These are phyloP conservation scores for Pseudozyma hubeiensis DNA, from an alignment of 1,284 basidiomycete genomes.

Conservation along the genomic window DNA sequence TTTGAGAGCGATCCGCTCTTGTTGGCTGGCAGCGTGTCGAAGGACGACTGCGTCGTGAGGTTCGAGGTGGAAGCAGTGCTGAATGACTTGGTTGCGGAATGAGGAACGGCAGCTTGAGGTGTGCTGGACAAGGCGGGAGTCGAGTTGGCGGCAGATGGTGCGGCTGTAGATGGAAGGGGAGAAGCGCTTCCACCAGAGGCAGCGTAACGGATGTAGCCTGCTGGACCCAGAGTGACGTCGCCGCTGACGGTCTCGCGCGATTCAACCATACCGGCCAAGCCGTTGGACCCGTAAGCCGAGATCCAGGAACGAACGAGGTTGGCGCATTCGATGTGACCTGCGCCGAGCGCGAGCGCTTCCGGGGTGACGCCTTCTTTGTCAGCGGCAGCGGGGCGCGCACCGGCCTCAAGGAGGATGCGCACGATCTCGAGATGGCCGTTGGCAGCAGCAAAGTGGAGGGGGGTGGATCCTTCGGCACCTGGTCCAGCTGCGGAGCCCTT, in stretches of 20 bases:
- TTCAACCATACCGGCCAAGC: constrained; percentile 44
- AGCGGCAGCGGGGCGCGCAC: constrained; percentile 52
- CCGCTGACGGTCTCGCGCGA: constrained; percentile 45
- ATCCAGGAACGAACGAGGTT: constrained; percentile 54
- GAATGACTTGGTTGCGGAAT: neutral
- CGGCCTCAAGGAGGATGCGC: constrained; percentile 58
- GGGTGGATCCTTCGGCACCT: constrained; percentile 62
- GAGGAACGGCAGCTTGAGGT: constrained; percentile 6
- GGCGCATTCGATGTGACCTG: constrained; percentile 51
- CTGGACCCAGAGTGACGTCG: constrained; percentile 36
- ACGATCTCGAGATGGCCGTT: constrained; percentile 62
- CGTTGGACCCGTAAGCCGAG: constrained; percentile 54
- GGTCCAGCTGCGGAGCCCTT: constrained; percentile 39
- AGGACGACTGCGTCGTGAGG: constrained; percentile 13
- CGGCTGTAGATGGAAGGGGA: constrained; percentile 16
- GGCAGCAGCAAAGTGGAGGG: constrained; percentile 67
- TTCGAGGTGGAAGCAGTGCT: constrained; percentile 2
- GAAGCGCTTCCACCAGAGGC: constrained; percentile 23
- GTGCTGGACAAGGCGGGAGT: constrained; percentile 2
- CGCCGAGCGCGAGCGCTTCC: constrained; percentile 55
- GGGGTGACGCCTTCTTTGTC: constrained; percentile 58
- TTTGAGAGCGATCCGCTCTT: constrained; percentile 26
- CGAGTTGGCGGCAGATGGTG: constrained; percentile 3
- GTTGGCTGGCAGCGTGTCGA: constrained; percentile 11
- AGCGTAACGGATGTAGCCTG: constrained; percentile 47